These are phyloP conservation scores for Pseudocercospora cruenta DNA, from an alignment of 2,329 filamentous ascomycete genomes.

Conservation along the genomic window DNA sequence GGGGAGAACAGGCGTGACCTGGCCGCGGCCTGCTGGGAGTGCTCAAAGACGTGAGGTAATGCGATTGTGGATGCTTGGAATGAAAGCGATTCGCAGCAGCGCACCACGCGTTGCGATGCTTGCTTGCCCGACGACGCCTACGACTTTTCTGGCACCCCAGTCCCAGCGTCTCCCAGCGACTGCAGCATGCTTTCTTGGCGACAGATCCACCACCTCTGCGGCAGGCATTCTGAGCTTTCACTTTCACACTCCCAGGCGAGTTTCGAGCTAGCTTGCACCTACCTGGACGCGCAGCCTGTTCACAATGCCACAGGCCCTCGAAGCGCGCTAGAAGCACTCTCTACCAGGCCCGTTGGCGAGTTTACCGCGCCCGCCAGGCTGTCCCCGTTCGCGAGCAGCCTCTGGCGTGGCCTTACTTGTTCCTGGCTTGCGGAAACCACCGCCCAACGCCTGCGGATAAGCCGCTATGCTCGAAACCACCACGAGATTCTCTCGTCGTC, in stretches of 20 bases:
- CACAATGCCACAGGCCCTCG: constrained; percentile 2
- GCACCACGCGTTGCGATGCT: constrained; percentile 4
- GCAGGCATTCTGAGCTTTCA: not conserved
- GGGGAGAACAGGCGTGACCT: not conserved
- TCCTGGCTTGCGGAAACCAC: constrained; percentile 7
- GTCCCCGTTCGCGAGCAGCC: constrained; percentile 1
- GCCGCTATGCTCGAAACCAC: not conserved
- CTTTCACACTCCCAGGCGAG: not conserved
- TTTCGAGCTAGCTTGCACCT: constrained; percentile 7
- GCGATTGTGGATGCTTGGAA: constrained; percentile 1
- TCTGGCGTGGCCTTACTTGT: constrained; percentile 12
- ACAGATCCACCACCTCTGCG: not conserved
- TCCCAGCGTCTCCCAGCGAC: not conserved
- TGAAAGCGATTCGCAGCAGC: not conserved
- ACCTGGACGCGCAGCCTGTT: constrained; percentile 1
- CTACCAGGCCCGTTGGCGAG: constrained; percentile 11
- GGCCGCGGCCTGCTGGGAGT: not conserved
- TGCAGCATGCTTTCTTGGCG: not conserved
- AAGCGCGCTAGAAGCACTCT: constrained; percentile 17
- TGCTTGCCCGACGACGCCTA: not conserved
- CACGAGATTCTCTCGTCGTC: constrained; percentile 12
- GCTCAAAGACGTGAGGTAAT: constrained; percentile 12
- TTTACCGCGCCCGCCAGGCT: constrained; percentile 15
- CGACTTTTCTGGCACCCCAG: not conserved
- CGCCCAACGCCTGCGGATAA: constrained; percentile 2